phyloP scores from a whole-genome alignment of 2,329 filamentous ascomycete species.

The Cordyceps cateniannulata region DNA sequence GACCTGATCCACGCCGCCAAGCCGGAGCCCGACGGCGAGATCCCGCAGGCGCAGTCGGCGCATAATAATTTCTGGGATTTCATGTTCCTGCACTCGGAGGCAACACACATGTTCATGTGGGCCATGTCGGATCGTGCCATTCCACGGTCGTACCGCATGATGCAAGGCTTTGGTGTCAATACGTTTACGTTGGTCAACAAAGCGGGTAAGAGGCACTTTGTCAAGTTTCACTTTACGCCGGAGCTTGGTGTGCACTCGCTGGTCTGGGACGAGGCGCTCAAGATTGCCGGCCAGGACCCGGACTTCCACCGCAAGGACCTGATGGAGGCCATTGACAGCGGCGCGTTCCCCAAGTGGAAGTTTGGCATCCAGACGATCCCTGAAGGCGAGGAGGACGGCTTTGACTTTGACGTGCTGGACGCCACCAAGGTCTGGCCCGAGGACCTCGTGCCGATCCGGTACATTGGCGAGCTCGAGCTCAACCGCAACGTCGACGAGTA shows the following conservation, averaged over 20 bases:
- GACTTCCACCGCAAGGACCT: conserved; percentile 80
- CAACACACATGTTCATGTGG: conserved; percentile 77
- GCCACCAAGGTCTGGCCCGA: conserved; percentile 85
- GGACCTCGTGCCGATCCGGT: conserved; percentile 65
- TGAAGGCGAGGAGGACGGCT: conserved; percentile 65
- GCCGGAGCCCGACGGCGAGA: conserved; percentile 63
- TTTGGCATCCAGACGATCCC: conserved; percentile 76
- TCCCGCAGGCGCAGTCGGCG: conserved; percentile 63
- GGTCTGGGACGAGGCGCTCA: conserved; percentile 74
- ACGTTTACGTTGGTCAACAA: conserved; percentile 65
- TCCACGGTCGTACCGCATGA: conserved; percentile 72
- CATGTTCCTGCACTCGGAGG: conserved; percentile 58
- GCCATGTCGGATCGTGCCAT: conserved; percentile 68
- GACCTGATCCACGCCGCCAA: conserved; percentile 59
- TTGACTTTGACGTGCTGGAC: conserved; percentile 81
- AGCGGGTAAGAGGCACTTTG: conserved; percentile 62
- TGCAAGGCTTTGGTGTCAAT: conserved; percentile 82
- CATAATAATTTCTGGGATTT: conserved; percentile 80
- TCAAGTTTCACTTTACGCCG: conserved; percentile 73
- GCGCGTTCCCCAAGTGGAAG: conserved; percentile 69
- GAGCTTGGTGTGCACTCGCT: conserved; percentile 70
- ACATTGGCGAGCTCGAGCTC: conserved; percentile 73
- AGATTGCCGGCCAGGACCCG: conserved; percentile 67
- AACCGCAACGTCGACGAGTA: conserved; percentile 77
- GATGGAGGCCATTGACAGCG: conserved; percentile 64